Evolutionary conservation across 306 rosid genomes (phyloP).

Genomic region (Elaeagnus macrophylla): DNA sequence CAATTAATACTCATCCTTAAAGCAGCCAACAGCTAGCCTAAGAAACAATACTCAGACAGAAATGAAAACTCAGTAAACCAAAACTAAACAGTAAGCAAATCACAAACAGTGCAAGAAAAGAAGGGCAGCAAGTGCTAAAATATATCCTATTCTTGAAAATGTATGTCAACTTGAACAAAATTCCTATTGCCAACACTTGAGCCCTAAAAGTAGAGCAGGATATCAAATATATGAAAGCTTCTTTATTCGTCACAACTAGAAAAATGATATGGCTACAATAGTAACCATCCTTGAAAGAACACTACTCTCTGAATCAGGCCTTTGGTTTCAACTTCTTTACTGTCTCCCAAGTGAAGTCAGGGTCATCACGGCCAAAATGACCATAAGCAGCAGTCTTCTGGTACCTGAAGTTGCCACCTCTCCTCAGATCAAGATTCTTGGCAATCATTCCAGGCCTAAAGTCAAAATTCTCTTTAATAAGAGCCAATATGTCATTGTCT

Average conservation of each 20-base stretch:
- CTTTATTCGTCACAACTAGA: slow-evolving; percentile 28
- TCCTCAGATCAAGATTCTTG: slow-evolving; percentile 53
- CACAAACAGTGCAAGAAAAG: slow-evolving; percentile 4
- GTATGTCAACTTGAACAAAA: slow-evolving; percentile 23
- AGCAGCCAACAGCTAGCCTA: no score
- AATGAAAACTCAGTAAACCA: slow-evolving; percentile 9
- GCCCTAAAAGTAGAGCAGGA: slow-evolving; percentile 19
- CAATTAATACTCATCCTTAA: no score
- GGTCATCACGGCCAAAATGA: slow-evolving; percentile 69
- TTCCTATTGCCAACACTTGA: slow-evolving; percentile 20
- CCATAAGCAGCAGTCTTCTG: slow-evolving; percentile 83
- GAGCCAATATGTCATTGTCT: slow-evolving; percentile 46
- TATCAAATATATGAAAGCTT: slow-evolving; percentile 29
- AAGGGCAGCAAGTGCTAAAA: slow-evolving; percentile 16
- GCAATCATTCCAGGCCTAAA: slow-evolving; percentile 79
- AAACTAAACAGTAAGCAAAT: slow-evolving; percentile 2
- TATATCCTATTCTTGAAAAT: slow-evolving; percentile 12
- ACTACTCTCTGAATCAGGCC: slow-evolving; percentile 31
- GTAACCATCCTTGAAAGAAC: slow-evolving; percentile 21
- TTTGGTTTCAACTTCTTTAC: slow-evolving; percentile 61
- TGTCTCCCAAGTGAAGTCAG: slow-evolving; percentile 75
- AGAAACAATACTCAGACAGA: no score
- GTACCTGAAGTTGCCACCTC: slow-evolving; percentile 71
- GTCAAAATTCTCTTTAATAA: slow-evolving; percentile 61
- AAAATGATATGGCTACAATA: slow-evolving; percentile 27